These are phyloP conservation scores for Zoysia matrella DNA, from an alignment of 202 grass and related monocot genomes.

Conservation along the genomic window DNA sequence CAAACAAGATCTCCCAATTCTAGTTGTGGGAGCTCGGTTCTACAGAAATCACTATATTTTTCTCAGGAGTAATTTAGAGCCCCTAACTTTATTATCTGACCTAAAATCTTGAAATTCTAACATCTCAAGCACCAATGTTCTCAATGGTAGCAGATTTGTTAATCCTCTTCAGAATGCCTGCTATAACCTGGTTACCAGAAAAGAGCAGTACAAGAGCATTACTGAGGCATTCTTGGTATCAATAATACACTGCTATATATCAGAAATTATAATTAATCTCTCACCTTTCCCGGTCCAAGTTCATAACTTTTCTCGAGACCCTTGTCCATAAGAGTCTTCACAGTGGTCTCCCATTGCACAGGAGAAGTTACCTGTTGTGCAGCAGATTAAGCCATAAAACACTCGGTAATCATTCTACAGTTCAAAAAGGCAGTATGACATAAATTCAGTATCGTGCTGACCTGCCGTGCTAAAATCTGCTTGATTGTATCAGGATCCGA, in stretches of 20 bases:
- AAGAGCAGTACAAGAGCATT: not conserved
- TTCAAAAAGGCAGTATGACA: not conserved
- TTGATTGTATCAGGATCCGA: constrained; percentile 87
- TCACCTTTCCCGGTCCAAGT: constrained; percentile 95
- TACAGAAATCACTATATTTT: not conserved
- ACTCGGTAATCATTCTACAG: not conserved
- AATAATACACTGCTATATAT: not conserved
- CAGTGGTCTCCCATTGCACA: constrained; percentile 87
- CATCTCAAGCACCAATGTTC: constrained; percentile 76
- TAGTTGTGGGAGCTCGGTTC: not conserved
- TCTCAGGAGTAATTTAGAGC: not conserved
- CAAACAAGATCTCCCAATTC: not conserved
- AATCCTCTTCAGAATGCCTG: constrained; percentile 91
- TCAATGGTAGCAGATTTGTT: constrained; percentile 75
- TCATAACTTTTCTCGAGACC: constrained; percentile 96
- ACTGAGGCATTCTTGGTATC: not conserved
- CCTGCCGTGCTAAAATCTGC: constrained; percentile 82
- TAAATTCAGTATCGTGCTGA: constrained; percentile 30
- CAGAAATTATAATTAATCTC: constrained; percentile 3
- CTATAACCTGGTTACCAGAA: constrained; percentile 73
- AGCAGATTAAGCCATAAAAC: constrained; percentile 27
- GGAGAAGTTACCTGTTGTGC: constrained; percentile 81
- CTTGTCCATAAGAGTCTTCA: constrained; percentile 84
- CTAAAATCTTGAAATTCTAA: not conserved
- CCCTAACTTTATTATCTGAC: constrained; percentile 20